Evolutionary conservation across 2,329 filamentous ascomycete species (phyloP).

Genomic region (Curvularia eragrostidis): DNA sequence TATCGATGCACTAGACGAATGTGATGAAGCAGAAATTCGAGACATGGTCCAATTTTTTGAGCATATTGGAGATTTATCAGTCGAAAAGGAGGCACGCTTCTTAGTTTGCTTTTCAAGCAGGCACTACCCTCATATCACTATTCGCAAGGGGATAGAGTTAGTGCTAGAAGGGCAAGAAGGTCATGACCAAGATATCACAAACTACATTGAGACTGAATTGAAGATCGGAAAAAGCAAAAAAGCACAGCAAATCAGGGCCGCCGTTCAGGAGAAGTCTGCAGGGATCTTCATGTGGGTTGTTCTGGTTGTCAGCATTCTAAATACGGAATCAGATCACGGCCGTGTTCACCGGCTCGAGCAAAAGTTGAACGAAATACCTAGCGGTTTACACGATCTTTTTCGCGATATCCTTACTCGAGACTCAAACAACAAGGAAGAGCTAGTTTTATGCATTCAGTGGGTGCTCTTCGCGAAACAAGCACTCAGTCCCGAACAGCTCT

Average conservation of each 20-base stretch:
- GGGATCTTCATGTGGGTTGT: constrained; percentile 55
- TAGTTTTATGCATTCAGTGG: constrained; percentile 28
- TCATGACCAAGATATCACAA: constrained; percentile 48
- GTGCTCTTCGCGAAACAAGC: constrained; percentile 26
- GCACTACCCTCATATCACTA: constrained; percentile 56
- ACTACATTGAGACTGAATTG: constrained; percentile 30
- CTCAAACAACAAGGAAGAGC: constrained; percentile 12
- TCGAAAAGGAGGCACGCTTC: constrained; percentile 23
- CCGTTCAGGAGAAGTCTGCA: constrained; percentile 49
- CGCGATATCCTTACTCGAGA: constrained; percentile 51
- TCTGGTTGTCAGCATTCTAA: constrained; percentile 49
- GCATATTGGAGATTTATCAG: constrained; percentile 41
- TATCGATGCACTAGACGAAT: constrained; percentile 60
- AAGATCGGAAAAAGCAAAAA: constrained; percentile 29
- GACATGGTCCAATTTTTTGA: constrained; percentile 57
- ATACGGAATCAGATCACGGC: constrained; percentile 50
- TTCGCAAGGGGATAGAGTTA: constrained; percentile 36
- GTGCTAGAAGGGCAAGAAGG: constrained; percentile 48
- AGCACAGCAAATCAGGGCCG: constrained; percentile 29
- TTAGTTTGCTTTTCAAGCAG: constrained; percentile 36
- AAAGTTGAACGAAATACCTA: not conserved
- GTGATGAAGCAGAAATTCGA: constrained; percentile 52
- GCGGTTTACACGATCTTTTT: not conserved
- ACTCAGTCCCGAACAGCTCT: constrained; percentile 25
- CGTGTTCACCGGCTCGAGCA: constrained; percentile 26